Evolutionary conservation across 2,329 filamentous ascomycete species (phyloP), one percentile per base, ranked within the genome.

Genomic region (Polytolypa hystricis): DNA sequence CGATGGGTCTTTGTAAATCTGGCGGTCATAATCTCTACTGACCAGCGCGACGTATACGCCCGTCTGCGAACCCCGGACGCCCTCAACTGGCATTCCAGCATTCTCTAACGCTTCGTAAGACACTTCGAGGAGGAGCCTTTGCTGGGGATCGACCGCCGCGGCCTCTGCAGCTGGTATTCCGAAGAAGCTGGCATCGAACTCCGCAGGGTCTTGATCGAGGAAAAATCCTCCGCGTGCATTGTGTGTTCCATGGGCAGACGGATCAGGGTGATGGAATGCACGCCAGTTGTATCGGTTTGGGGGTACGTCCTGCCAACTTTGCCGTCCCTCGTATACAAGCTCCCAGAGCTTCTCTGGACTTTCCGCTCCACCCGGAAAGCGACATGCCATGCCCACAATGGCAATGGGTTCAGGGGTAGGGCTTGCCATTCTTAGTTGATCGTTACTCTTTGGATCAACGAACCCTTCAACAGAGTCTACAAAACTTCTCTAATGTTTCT

Each of bases 31-130:
- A 37, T 53, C 47, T 11, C 10, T 36, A 21, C 23, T 28, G 17
- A 43, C 42, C 30, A 36, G 20, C 12, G 30, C 29, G 7, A n/a
- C 18, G 30, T 25, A 30, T 29, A 44, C 43, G 40, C 14, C 38
- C 37, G 43, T 36, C 30, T 43, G 46, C 6, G 47, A 48, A 4
- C 42, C 45, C 8, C 38, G 37, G 20, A 49, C 38, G 19, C 40
- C 44, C 14, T 58, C 52, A 36, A 45, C 45, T 3, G 50, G 47
- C 1, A 53, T 42, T 6, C 56, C 56, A 9, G 49, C 56, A 36
- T 46, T 55, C 27, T 63, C 60, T 2, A 73, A 45, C 1, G 58
- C 54, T 38, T 53, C 47, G 33, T 52, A 52, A 3, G 44, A 42
- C 10, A 48, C 47, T 33, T 54, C 51, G 1, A 55, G 41, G 17